Evolutionary conservation across 2,329 filamentous ascomycete species (phyloP).

Genomic region (Colletotrichum tamarilloi): DNA sequence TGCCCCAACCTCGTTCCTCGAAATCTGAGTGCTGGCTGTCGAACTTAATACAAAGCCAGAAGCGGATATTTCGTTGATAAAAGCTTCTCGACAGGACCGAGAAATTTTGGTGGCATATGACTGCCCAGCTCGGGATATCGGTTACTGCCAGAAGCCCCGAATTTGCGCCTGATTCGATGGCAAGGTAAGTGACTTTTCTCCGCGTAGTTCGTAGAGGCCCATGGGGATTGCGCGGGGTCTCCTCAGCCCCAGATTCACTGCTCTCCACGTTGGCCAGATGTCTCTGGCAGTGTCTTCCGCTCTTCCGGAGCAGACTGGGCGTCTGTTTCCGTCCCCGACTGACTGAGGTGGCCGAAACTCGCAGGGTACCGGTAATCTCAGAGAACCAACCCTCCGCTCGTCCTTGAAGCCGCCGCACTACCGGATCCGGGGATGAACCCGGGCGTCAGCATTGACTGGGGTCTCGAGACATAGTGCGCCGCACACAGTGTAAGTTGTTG

Average conservation of each 20-base stretch:
- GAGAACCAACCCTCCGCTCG: slow-evolving; percentile 23
- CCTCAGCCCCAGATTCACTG: neutral
- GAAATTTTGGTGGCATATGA: neutral
- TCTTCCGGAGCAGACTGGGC: slow-evolving; percentile 7
- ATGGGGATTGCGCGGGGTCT: neutral
- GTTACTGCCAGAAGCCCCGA: neutral
- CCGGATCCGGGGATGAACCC: slow-evolving; percentile 17
- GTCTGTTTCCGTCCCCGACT: neutral
- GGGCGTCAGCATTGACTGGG: slow-evolving; percentile 7
- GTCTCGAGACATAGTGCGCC: neutral
- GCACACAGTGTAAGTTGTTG: slow-evolving; percentile 2
- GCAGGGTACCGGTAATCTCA: neutral
- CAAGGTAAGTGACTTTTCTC: neutral
- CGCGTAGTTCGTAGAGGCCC: neutral
- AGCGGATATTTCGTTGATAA: neutral
- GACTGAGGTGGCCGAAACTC: neutral
- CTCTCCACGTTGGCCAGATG: neutral
- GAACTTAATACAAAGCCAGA: neutral
- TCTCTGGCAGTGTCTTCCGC: neutral
- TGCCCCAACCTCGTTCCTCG: neutral
- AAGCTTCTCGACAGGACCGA: neutral
- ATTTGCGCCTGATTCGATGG: neutral
- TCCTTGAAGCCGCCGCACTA: slow-evolving; percentile 27
- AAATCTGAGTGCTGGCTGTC: neutral
- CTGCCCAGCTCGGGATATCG: neutral